Evolutionary conservation across 2,329 filamentous ascomycete genomes (phyloP).

Genomic region (Zymoseptoria brevis): DNA sequence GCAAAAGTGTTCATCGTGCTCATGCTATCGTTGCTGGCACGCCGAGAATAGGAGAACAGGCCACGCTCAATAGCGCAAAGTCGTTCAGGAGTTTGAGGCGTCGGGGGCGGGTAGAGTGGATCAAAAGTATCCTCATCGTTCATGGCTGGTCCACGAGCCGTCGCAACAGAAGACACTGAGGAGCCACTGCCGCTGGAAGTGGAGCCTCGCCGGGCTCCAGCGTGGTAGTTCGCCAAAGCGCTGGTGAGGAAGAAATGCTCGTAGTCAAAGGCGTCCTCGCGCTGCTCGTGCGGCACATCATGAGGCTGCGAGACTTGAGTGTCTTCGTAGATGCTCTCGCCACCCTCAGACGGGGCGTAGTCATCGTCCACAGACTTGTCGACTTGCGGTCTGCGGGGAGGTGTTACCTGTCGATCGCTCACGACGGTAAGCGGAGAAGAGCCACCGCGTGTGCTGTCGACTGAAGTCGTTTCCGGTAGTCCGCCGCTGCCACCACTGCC

Average conservation of each 20-base stretch:
- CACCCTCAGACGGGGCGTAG: slow-evolving; percentile 14
- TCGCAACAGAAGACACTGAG: slow-evolving; percentile 45
- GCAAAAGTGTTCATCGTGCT: slow-evolving; percentile 57
- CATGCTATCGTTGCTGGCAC: slow-evolving; percentile 50
- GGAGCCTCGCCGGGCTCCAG: slow-evolving; percentile 35
- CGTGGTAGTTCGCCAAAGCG: slow-evolving; percentile 69
- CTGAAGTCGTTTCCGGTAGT: neutral
- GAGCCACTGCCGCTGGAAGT: slow-evolving; percentile 12
- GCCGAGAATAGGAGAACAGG: slow-evolving; percentile 20
- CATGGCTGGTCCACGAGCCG: slow-evolving; percentile 34
- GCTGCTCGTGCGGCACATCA: slow-evolving; percentile 67
- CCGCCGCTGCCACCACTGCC: neutral
- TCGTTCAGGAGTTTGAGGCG: slow-evolving; percentile 28
- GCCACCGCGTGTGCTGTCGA: neutral
- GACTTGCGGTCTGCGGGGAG: neutral
- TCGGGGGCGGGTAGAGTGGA: slow-evolving; percentile 16
- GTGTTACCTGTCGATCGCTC: slow-evolving; percentile 4
- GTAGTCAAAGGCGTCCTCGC: slow-evolving; percentile 92
- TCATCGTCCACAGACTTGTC: slow-evolving; percentile 7
- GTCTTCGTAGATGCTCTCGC: slow-evolving; percentile 38
- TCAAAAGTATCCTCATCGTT: slow-evolving; percentile 15
- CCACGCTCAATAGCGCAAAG: slow-evolving; percentile 28
- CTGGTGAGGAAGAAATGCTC: slow-evolving; percentile 93
- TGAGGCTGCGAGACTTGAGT: slow-evolving; percentile 20
- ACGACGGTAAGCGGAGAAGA: slow-evolving; percentile 17